Base-by-base conservation (phyloP, 2,329 filamentous ascomycete species). In the Neodidymelliopsis sp. region DNA sequence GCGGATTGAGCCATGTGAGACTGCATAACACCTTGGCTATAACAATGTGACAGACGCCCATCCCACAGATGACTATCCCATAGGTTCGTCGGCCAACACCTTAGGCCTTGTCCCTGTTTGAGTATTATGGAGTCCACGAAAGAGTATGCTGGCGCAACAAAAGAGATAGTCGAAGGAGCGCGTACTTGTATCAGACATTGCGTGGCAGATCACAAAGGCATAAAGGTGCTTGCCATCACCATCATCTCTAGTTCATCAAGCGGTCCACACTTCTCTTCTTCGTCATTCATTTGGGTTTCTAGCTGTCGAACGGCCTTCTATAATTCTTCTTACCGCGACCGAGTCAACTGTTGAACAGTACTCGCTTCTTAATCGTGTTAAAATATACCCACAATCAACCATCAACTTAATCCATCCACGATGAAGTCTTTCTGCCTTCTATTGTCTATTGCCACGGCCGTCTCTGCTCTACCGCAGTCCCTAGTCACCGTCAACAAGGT, bases 311-410 rank as follows among this genome's bases (percentile, higher is more conserved):
- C 62, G 53, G 60, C 53, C 45, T 56, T 63, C 55, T 28, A 18
- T 55, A 52, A 43, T 55, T 38, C 39, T 35, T 35, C 30, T 35
- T 39, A 49, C 19, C 40, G 42, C 13, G 25, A 6, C 37, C 46
- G 45, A 52, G 49, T 47, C 42, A 46, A 53, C 60, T 59, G 64
- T 65, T 67, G 64, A 65, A 53, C 63, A 56, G 62, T 60, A 45
- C 33, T 51, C 35, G 42, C 41, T 46, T 28, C 19, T 35, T 42
- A 45, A 19, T 41, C 18, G 24, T 18, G 28, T 19, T 29, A 12
- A 30, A 39, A 23, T 38, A 51, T 31, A 31, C 35, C 43, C 27
- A 33, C 25, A 12, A 40, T 30, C 18, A 13, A 18, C 11, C 19
- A 22, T 35, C 19, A 9, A 24, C n/a, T n/a, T 50, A 49, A 36